phyloP scores from a whole-genome alignment of 257 asterid genomes.

The Perilla frutescens region DNA sequence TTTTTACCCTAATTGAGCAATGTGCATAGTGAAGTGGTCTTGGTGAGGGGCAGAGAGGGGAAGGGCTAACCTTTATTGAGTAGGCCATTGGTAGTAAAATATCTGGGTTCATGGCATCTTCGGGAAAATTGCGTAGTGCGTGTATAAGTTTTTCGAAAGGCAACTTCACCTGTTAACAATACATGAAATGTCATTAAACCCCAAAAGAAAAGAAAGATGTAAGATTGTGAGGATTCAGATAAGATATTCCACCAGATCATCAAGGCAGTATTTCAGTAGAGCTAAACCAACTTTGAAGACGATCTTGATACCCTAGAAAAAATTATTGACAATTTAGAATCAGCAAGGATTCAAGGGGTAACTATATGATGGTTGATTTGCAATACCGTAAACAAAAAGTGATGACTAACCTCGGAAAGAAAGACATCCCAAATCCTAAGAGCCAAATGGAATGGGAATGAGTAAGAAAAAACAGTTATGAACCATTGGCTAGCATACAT shows the following conservation, averaged over 20 bases:
- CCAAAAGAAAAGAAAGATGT: not conserved
- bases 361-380: slow-evolving; percentile 21
- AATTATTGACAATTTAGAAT: slow-evolving; percentile 21
- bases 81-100: slow-evolving; percentile 85
- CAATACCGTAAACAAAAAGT: slow-evolving; percentile 49
- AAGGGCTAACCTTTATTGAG: slow-evolving; percentile 69
- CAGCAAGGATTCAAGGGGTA: slow-evolving; percentile 30
- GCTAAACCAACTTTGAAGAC: slow-evolving; percentile 96
- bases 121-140: slow-evolving; percentile 88
- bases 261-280: slow-evolving; percentile 88
- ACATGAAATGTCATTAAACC: slow-evolving; percentile 1
- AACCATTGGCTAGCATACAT: slow-evolving; percentile 99
- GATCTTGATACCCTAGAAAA: slow-evolving; percentile 77
- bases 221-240: slow-evolving; percentile 15
- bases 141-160: slow-evolving; percentile 95
- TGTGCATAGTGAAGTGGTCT: not conserved
- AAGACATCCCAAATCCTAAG: slow-evolving; percentile 99
- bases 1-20: not conserved
- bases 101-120: slow-evolving; percentile 96
- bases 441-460: slow-evolving; percentile 96
- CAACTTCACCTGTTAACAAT: slow-evolving; percentile 67
- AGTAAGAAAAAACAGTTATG: slow-evolving; percentile 93
- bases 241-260: slow-evolving; percentile 70
- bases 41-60: not conserved
- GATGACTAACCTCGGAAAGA: slow-evolving; percentile 81